These are phyloP conservation scores for Irpex sp. DNA, from an alignment of 1,284 basidiomycete species.

Conservation along the genomic window DNA sequence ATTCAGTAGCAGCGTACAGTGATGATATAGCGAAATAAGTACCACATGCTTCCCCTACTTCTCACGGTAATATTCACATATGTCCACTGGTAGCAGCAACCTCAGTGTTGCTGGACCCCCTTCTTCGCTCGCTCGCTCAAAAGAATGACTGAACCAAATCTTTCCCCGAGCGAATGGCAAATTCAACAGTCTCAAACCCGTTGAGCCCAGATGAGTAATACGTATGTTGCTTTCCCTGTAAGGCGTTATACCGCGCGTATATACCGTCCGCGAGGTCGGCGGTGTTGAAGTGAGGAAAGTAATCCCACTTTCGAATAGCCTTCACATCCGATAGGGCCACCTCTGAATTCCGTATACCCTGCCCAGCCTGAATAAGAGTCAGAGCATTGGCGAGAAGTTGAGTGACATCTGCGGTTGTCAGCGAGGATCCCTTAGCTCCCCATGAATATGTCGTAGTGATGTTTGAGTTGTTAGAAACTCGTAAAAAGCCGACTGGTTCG, in stretches of 20 bases:
- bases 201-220: conserved; percentile 8
- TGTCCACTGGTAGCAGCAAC: too few relatives aligned
- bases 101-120: too few relatives aligned
- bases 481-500: conserved; percentile 4
- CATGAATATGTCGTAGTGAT: conserved; percentile 8
- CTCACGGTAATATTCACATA: too few relatives aligned
- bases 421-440: not conserved
- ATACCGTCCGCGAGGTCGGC: not conserved
- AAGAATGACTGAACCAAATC: not conserved
- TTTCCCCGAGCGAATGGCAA: not conserved
- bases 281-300: conserved; percentile 6
- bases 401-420: not conserved
- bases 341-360: not conserved
- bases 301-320: conserved; percentile 3
- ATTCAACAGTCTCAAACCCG: not conserved
- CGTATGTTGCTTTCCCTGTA: conserved; percentile 7
- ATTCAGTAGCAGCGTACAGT: too few relatives aligned
- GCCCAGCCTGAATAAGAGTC: not conserved
- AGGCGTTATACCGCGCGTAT: not conserved
- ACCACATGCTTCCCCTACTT: too few relatives aligned
- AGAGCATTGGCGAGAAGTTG: not conserved
- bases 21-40: too few relatives aligned
- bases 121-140: not conserved
- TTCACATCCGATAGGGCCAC: conserved; percentile 6
- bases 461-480: not conserved